Evolutionary conservation across 495 filamentous ascomycete genomes (phyloP).

Genomic region (Talaromyces nanjingensis): DNA sequence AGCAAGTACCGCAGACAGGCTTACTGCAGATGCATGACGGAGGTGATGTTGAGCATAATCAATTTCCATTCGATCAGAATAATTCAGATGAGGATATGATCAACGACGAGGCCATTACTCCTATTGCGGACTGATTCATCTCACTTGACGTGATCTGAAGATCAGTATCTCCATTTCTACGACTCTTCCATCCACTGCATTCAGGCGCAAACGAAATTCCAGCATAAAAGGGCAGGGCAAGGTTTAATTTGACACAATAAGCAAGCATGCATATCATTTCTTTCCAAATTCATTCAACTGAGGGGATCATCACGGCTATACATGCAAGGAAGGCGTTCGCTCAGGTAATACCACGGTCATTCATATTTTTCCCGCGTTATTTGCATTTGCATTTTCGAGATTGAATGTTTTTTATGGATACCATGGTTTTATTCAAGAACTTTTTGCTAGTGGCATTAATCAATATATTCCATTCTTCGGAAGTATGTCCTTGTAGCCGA

Average conservation of each 20-base stretch:
- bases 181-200: background rate
- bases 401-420: background rate
- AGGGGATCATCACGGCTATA: background rate
- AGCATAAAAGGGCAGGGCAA: background rate
- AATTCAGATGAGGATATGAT: conserved; percentile 11
- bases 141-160: background rate
- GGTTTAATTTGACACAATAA: background rate
- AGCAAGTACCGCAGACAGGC: background rate
- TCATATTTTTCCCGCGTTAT: background rate
- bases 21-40: background rate
- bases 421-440: background rate
- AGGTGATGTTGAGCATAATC: background rate
- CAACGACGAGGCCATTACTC: conserved; percentile 6
- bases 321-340: background rate
- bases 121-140: conserved; percentile 7
- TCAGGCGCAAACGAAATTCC: background rate
- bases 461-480: conserved; percentile 1
- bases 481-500: background rate
- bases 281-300: background rate
- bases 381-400: background rate
- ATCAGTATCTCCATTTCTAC: background rate
- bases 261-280: background rate
- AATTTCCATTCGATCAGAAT: conserved; percentile 4
- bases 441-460: background rate
- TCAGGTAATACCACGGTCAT: background rate